These are phyloP conservation scores for Pisolithus tinctorius DNA, from an alignment of 768 basidiomycete species.

Conservation along the genomic window DNA sequence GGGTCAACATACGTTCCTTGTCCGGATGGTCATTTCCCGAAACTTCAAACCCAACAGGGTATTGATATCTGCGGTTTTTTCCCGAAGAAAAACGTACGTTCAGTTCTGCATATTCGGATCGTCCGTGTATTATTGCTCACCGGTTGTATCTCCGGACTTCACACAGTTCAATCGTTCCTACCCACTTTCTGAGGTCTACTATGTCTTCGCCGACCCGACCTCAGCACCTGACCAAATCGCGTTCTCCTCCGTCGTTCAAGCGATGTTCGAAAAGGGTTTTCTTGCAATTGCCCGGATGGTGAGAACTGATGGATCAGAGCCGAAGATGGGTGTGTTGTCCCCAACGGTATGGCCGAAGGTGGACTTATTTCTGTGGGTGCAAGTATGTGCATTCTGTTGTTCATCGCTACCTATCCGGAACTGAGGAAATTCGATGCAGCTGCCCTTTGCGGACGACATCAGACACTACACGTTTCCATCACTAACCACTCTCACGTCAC, in stretches of 20 bases:
- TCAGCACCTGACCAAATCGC: slow-evolving; percentile 71
- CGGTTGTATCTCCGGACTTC: neutral
- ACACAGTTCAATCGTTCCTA: slow-evolving; percentile 75
- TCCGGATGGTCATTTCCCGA: slow-evolving; percentile 78
- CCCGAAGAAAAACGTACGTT: slow-evolving; percentile 50
- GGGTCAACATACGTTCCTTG: slow-evolving; percentile 84
- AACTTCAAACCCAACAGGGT: slow-evolving; percentile 69
- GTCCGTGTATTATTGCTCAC: neutral
- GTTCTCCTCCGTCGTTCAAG: slow-evolving; percentile 81
- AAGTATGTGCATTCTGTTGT: slow-evolving; percentile 39
- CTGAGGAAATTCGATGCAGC: slow-evolving; percentile 37
- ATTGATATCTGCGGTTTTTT: slow-evolving; percentile 90
- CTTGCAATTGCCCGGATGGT: slow-evolving; percentile 86
- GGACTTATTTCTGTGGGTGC: slow-evolving; percentile 80
- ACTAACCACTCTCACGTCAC: slow-evolving; percentile 63
- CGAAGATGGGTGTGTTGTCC: slow-evolving; percentile 77
- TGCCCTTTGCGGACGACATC: slow-evolving; percentile 95
- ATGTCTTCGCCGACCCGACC: slow-evolving; percentile 71
- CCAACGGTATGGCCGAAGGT: slow-evolving; percentile 58
- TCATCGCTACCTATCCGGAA: neutral
- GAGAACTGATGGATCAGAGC: slow-evolving; percentile 60
- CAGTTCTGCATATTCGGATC: neutral
- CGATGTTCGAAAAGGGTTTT: slow-evolving; percentile 58
- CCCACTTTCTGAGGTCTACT: slow-evolving; percentile 79
- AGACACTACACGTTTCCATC: slow-evolving; percentile 84